phyloP scores from a whole-genome alignment of 2,329 filamentous ascomycete genomes.

The Xylaria sp. region DNA sequence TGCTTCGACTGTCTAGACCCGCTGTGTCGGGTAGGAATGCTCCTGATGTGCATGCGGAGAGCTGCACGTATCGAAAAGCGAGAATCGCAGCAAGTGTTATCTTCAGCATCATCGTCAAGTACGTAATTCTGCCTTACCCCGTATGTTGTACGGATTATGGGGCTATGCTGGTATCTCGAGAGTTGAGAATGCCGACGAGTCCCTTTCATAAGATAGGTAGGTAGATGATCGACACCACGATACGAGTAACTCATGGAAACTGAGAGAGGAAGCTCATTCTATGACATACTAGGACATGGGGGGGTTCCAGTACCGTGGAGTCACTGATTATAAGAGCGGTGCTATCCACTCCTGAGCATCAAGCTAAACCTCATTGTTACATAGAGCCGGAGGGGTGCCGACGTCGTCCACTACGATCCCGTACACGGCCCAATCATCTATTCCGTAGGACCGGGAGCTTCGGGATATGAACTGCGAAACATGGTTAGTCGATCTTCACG shows the following conservation, averaged over 20 bases:
- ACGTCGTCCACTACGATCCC: too few relatives aligned
- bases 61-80: neutral
- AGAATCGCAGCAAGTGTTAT: neutral
- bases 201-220: too few relatives aligned
- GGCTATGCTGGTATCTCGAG: too few relatives aligned
- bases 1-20: neutral
- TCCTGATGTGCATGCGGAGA: neutral
- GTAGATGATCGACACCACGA: too few relatives aligned
- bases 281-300: too few relatives aligned
- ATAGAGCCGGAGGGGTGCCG: neutral
- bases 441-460: too few relatives aligned
- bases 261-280: too few relatives aligned
- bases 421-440: too few relatives aligned
- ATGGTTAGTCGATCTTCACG: too few relatives aligned
- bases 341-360: neutral
- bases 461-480: too few relatives aligned
- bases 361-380: neutral
- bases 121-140: neutral
- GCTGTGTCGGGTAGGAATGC: neutral
- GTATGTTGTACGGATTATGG: neutral
- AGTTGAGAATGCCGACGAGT: too few relatives aligned
- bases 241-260: too few relatives aligned
- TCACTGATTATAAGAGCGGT: neutral
- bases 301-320: neutral
- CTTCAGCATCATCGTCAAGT: neutral